Percentiles rank a stretch among this genome's conserved stretches.
Conservation (phyloP, 2,329 filamentous ascomycete genomes). For the Apiospora sp. region DNA sequence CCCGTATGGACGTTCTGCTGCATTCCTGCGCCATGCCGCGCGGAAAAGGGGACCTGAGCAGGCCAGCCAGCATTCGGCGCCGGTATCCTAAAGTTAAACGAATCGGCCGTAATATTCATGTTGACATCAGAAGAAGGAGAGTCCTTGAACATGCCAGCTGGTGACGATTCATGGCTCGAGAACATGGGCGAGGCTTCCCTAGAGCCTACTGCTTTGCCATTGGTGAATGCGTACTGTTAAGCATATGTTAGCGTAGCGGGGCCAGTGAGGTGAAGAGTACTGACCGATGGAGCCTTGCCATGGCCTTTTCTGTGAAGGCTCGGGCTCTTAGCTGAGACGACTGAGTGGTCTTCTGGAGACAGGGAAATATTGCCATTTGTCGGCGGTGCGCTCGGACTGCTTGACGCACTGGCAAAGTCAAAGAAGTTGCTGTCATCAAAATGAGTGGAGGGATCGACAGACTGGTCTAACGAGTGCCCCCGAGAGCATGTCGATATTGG, state of each 20-base stretch:
- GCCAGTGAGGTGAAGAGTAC: slow-evolving; percentile 27
- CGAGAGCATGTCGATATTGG: slow-evolving; percentile 33
- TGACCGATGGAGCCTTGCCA: slow-evolving; percentile 38
- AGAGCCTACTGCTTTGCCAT: slow-evolving; percentile 57
- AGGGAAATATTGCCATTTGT: slow-evolving; percentile 29
- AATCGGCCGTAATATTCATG: slow-evolving; percentile 5
- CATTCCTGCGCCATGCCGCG: background rate
- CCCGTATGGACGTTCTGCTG: slow-evolving; percentile 8
- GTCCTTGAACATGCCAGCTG: slow-evolving; percentile 53
- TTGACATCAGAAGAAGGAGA: slow-evolving; percentile 22
- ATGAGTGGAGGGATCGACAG: slow-evolving; percentile 35
- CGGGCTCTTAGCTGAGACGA: slow-evolving; percentile 27
- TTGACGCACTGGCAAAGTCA: slow-evolving; percentile 66
- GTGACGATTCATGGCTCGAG: slow-evolving; percentile 61
- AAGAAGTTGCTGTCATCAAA: slow-evolving; percentile 56
- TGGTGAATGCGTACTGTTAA: slow-evolving; percentile 60
- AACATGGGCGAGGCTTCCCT: slow-evolving; percentile 63
- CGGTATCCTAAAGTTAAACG: background rate
- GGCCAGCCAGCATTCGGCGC: slow-evolving; percentile 6
- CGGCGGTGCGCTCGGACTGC: slow-evolving; percentile 56
- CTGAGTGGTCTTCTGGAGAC: slow-evolving; percentile 29
- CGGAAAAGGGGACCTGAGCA: background rate
- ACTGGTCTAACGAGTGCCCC: slow-evolving; percentile 34
- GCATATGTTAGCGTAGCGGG: slow-evolving; percentile 36
- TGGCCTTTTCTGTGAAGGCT: slow-evolving; percentile 38